phyloP scores from a whole-genome alignment of 2,329 filamentous ascomycete genomes.

The Hawksworthiomyces lignivorus region DNA sequence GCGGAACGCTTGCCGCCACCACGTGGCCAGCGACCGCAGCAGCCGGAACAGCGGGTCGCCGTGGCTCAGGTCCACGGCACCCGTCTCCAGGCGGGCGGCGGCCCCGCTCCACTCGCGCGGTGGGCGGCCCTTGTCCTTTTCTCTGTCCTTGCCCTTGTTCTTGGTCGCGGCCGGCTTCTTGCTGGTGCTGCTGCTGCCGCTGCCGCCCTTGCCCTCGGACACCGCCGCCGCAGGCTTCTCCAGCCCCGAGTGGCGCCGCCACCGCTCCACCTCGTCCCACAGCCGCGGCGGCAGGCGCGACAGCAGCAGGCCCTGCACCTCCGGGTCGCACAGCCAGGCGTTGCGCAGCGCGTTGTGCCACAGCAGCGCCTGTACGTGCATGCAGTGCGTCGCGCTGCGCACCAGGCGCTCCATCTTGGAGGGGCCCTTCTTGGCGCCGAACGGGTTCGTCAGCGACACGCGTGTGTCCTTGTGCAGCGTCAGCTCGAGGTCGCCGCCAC shows the following conservation, averaged over 20 bases:
- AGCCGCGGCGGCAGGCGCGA: conserved; percentile 62
- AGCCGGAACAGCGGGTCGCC: conserved; percentile 75
- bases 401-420: conserved; percentile 78
- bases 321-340: conserved; percentile 69
- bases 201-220: background rate
- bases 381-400: conserved; percentile 70
- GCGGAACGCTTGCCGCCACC: conserved; percentile 81
- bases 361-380: conserved; percentile 81
- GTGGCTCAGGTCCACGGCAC: conserved; percentile 67
- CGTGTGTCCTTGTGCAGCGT: conserved; percentile 55
- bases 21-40: conserved; percentile 67
- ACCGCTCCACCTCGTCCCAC: conserved; percentile 66
- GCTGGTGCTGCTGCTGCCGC: background rate
- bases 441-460: conserved; percentile 53
- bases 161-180: conserved; percentile 26
- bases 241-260: conserved; percentile 61
- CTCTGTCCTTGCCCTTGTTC: conserved; percentile 29
- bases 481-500: conserved; percentile 61
- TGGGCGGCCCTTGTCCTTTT: conserved; percentile 27
- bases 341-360: conserved; percentile 88
- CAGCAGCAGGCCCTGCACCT: conserved; percentile 68
- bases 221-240: conserved; percentile 21
- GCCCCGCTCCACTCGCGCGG: conserved; percentile 59
- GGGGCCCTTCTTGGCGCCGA: conserved; percentile 69
- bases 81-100: conserved; percentile 62